Conservation (phyloP, 2,329 filamentous ascomycete species). For the Chrysosphaeria jannelii region DNA sequence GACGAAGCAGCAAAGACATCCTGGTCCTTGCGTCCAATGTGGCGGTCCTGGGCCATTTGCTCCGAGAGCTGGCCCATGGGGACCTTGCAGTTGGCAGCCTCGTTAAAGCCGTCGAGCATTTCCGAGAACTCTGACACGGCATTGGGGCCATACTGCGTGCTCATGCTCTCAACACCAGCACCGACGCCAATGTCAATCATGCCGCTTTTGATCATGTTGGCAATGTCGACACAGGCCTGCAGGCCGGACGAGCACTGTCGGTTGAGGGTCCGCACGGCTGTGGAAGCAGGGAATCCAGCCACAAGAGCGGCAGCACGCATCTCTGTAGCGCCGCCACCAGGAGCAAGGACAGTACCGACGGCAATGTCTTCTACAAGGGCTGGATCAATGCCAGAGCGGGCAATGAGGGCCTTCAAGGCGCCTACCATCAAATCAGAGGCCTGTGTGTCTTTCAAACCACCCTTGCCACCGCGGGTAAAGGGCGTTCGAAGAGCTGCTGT, state of each 20-base stretch:
- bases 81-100: conserved; percentile 87
- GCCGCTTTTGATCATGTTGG: conserved; percentile 66
- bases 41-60: conserved; percentile 70
- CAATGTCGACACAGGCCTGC: conserved; percentile 78
- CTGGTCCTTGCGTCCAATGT: conserved; percentile 40
- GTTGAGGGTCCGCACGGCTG: conserved; percentile 72
- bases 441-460: conserved; percentile 81
- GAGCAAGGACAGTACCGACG: conserved; percentile 71
- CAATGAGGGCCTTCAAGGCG: conserved; percentile 51
- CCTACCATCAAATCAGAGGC: conserved; percentile 64
- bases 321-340: conserved; percentile 84
- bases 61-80: conserved; percentile 88
- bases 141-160: conserved; percentile 57
- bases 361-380: conserved; percentile 70
- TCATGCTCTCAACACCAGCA: conserved; percentile 93
- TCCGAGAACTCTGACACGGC: conserved; percentile 88
- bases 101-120: conserved; percentile 47
- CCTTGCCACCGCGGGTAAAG: conserved; percentile 78
- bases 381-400: conserved; percentile 71
- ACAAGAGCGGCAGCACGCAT: conserved; percentile 78
- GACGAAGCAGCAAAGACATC: conserved; percentile 85
- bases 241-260: conserved; percentile 82
- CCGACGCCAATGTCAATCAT: conserved; percentile 93
- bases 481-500: conserved; percentile 77
- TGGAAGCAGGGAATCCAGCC: conserved; percentile 63